These are phyloP conservation scores for Ormosia emarginata DNA, from an alignment of 306 rosid genomes.

Conservation along the genomic window DNA sequence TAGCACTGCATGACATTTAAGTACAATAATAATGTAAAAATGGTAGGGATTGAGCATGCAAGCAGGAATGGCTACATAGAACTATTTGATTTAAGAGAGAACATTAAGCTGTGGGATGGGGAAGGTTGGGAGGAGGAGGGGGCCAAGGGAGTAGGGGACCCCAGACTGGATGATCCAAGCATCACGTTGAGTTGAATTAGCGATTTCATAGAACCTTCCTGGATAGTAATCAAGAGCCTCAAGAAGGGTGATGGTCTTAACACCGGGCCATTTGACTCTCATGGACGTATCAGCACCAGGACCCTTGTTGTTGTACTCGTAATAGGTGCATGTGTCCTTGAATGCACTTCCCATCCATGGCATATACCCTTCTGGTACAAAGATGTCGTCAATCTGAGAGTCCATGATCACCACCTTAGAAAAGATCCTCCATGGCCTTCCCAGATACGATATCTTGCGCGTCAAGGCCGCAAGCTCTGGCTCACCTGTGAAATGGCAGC, in stretches of 20 bases:
- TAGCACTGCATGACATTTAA: neutral
- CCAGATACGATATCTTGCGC: conserved; percentile 39
- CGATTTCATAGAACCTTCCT: conserved; percentile 19
- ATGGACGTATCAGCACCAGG: conserved; percentile 21
- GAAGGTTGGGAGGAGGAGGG: neutral
- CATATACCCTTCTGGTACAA: conserved; percentile 53
- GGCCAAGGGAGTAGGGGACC: conserved; percentile 28
- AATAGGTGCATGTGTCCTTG: conserved; percentile 37
- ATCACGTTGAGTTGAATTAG: conserved; percentile 32
- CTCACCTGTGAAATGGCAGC: conserved; percentile 50
- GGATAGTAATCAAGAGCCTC: conserved; percentile 44
- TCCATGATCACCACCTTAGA: conserved; percentile 67
- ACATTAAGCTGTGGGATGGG: neutral
- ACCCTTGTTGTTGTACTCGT: conserved; percentile 59
- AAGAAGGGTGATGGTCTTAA: neutral
- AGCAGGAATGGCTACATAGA: neutral
- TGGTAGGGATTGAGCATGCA: neutral
- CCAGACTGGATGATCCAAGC: conserved; percentile 44
- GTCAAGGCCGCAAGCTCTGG: neutral
- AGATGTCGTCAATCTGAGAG: conserved; percentile 48
- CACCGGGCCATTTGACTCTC: conserved; percentile 56
- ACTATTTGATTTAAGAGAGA: neutral
- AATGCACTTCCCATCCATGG: conserved; percentile 49
- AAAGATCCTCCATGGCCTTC: conserved; percentile 66
- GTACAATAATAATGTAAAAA: neutral